Conservation (phyloP, 441 rosid species). For the Corymbia citriodora region DNA sequence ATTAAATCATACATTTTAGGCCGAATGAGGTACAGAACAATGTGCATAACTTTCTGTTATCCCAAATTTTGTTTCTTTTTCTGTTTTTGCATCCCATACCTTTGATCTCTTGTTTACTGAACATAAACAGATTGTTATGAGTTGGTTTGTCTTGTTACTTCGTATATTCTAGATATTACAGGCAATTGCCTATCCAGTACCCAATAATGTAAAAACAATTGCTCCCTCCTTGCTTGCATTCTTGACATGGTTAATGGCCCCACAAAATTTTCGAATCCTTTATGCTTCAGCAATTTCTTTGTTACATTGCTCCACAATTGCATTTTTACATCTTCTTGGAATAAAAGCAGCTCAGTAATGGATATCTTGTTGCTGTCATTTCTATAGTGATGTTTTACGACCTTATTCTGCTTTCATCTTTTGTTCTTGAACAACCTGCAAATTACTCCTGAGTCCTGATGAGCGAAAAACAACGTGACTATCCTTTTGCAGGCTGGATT, state of each 20-base stretch:
- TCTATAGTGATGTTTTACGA: neutral
- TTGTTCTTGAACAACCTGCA: neutral
- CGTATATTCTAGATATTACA: neutral
- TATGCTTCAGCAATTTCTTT: neutral
- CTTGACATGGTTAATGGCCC: neutral
- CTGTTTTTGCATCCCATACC: neutral
- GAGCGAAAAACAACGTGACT: neutral
- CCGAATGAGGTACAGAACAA: neutral
- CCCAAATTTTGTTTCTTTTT: neutral
- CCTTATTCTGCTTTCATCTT: neutral
- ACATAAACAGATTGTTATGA: neutral
- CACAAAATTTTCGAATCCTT: neutral
- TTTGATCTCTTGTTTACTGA: neutral
- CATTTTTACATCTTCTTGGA: neutral
- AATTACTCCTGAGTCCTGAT: neutral
- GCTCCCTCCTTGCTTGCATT: neutral
- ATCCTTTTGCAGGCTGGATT: constrained; percentile 62
- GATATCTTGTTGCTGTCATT: neutral
- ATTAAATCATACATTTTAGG: neutral
- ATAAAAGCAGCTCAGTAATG: neutral
- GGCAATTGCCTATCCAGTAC: neutral
- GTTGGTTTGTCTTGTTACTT: neutral
- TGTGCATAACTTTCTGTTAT: neutral
- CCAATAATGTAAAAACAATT: neutral
- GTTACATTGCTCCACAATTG: neutral